These are phyloP conservation scores for Pleurozium schreberi DNA, from an alignment of 225 moss, liverwort and hornwort species.

Conservation along the genomic window DNA sequence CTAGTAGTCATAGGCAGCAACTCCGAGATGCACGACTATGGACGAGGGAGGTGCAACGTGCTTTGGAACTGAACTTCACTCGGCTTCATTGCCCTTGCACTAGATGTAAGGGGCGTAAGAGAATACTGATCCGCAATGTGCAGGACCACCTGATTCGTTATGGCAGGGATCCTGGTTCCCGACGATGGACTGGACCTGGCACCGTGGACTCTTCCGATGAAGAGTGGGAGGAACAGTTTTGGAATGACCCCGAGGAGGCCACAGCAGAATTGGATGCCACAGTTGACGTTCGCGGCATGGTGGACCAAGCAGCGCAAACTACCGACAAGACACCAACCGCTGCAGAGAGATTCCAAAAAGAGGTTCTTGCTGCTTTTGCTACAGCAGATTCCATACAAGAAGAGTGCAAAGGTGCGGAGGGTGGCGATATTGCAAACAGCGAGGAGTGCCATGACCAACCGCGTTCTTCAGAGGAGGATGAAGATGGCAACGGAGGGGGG, in stretches of 20 bases:
- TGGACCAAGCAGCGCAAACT: fast-evolving
- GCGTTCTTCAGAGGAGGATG: no score
- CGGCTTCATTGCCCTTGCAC: neutral
- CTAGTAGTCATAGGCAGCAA: fast-evolving
- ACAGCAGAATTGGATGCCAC: neutral
- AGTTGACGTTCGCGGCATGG: neutral
- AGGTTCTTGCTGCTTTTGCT: neutral
- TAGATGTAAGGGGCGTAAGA: neutral
- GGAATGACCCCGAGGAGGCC: neutral
- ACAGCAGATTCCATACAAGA: neutral
- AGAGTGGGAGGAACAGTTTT: neutral
- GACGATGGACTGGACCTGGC: neutral
- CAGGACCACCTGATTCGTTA: neutral
- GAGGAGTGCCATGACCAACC: neutral
- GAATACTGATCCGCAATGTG: fast-evolving
- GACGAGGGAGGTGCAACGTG: neutral
- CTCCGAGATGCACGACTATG: no score
- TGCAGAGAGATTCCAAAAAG: neutral
- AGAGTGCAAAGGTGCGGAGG: neutral
- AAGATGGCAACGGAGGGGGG: fast-evolving
- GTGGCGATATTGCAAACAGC: no score
- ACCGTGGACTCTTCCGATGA: neutral
- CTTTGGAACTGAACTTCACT: neutral
- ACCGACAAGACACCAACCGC: fast-evolving
- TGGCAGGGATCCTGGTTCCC: fast-evolving